A percentile compares a stretch with the other conserved stretches of the same genome.
These are phyloP conservation scores for Prunus padus DNA, from an alignment of 306 rosid species.

Conservation along the genomic window DNA sequence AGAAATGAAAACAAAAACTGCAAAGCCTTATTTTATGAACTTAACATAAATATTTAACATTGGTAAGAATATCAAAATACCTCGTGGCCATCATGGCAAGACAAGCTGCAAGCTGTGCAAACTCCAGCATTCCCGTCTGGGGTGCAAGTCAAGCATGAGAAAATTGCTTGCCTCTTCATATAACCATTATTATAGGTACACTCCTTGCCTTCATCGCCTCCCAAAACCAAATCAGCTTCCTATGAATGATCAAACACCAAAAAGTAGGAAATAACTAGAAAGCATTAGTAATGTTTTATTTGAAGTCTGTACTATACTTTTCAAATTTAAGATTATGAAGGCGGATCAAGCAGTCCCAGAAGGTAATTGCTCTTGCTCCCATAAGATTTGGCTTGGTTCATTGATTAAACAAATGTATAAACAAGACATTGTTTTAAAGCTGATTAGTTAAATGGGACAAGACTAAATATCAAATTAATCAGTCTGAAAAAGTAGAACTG, in stretches of 20 bases:
- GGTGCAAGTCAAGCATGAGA: slow-evolving; percentile 94
- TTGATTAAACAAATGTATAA: background rate
- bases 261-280: background rate
- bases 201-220: slow-evolving; percentile 97
- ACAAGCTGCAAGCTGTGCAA: slow-evolving; percentile 97
- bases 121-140: slow-evolving; percentile 98
- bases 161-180: slow-evolving; percentile 96
- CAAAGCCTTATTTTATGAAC: background rate
- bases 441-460: background rate
- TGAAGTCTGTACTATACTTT: background rate
- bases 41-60: background rate
- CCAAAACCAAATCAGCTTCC: slow-evolving; percentile 96
- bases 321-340: background rate
- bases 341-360: background rate
- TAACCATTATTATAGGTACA: slow-evolving; percentile 89
- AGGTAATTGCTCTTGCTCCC: background rate
- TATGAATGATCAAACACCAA: slow-evolving; percentile 26
- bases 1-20: background rate
- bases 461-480: background rate
- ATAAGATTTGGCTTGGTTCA: background rate
- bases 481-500: background rate
- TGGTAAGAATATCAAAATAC: slow-evolving; percentile 33
- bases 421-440: background rate
- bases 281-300: background rate
- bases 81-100: slow-evolving; percentile 99